phyloP scores from a whole-genome alignment of 352 stramenopile genomes.

The Phytophthora cryptogea region DNA sequence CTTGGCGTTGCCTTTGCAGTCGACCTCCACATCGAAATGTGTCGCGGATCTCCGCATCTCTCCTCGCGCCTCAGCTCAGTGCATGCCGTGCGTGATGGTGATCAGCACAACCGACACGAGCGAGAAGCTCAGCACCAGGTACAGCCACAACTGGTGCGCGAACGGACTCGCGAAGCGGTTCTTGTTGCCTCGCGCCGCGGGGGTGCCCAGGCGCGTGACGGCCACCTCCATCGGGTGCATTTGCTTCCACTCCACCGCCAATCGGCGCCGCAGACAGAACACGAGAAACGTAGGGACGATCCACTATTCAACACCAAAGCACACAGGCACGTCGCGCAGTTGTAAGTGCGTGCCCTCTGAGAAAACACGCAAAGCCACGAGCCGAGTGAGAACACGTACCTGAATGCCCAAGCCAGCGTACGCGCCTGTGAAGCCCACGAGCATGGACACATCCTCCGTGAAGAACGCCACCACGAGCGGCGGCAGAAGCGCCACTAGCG shows the following conservation, averaged over 20 bases:
- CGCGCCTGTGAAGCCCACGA: conserved; percentile 85
- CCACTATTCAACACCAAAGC: conserved; percentile 56
- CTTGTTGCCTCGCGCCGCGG: conserved; percentile 26
- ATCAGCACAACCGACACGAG: conserved; percentile 68
- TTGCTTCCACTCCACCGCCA: conserved; percentile 46
- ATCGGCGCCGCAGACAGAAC: conserved; percentile 64
- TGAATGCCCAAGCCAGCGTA: conserved; percentile 88
- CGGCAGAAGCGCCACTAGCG: conserved; percentile 72
- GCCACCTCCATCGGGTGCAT: conserved; percentile 40
- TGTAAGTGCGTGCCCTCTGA: conserved; percentile 35
- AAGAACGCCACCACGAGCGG: conserved; percentile 85
- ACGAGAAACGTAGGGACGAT: conserved; percentile 82
- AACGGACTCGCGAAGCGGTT: conserved; percentile 87
- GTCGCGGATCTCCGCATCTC: not conserved
- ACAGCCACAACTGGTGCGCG: conserved; percentile 63
- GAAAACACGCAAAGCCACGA: conserved; percentile 32
- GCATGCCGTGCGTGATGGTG: conserved; percentile 66
- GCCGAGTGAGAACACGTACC: conserved; percentile 34
- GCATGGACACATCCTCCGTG: conserved; percentile 89
- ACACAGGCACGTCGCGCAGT: conserved; percentile 31
- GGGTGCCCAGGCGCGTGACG: conserved; percentile 25
- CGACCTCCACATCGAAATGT: conserved; percentile 12
- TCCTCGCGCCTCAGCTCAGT: conserved; percentile 17
- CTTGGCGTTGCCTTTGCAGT: conserved; percentile 8
- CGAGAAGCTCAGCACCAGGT: conserved; percentile 67